Evolutionary conservation across 2,329 filamentous ascomycete genomes (phyloP).

Genomic region (Ceratocystis smalleyi): DNA sequence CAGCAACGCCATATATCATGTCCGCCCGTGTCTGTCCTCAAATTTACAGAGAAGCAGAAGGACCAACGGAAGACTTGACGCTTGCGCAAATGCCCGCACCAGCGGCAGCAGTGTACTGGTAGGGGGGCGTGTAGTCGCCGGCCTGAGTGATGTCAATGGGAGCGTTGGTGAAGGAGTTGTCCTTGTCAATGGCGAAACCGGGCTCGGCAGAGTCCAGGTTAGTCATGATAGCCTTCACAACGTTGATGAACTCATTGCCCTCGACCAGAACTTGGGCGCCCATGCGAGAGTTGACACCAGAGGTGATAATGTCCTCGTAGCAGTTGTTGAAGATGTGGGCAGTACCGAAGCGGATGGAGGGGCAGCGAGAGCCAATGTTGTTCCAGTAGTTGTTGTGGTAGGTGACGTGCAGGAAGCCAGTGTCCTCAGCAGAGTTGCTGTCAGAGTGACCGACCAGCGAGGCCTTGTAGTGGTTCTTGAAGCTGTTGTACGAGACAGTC

Average conservation of each 20-base stretch:
- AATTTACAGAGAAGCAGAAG: conserved; percentile 14
- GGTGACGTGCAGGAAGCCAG: conserved; percentile 41
- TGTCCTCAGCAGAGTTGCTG: conserved; percentile 41
- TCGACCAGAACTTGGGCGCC: conserved; percentile 39
- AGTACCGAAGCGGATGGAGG: conserved; percentile 46
- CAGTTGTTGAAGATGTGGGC: conserved; percentile 34
- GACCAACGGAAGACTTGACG: conserved; percentile 19
- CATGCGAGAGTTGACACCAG: conserved; percentile 39
- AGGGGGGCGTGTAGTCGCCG: conserved; percentile 23
- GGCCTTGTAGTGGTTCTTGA: conserved; percentile 37
- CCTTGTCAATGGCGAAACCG: conserved; percentile 29
- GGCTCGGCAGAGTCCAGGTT: conserved; percentile 30
- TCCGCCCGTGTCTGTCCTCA: neutral
- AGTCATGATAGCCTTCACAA: conserved; percentile 28
- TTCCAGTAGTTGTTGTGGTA: conserved; percentile 46
- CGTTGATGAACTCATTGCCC: conserved; percentile 33
- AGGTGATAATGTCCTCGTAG: conserved; percentile 29
- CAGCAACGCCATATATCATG: neutral
- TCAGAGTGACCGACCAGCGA: conserved; percentile 47
- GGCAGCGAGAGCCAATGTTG: conserved; percentile 44
- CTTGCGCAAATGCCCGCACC: conserved; percentile 19
- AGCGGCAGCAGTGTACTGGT: conserved; percentile 22
- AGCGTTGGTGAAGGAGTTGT: conserved; percentile 31
- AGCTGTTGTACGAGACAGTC: conserved; percentile 29
- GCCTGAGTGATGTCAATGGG: conserved; percentile 24